phyloP scores from a whole-genome alignment of 768 basidiomycete genomes.

The Omphalotus guepiniiformis region DNA sequence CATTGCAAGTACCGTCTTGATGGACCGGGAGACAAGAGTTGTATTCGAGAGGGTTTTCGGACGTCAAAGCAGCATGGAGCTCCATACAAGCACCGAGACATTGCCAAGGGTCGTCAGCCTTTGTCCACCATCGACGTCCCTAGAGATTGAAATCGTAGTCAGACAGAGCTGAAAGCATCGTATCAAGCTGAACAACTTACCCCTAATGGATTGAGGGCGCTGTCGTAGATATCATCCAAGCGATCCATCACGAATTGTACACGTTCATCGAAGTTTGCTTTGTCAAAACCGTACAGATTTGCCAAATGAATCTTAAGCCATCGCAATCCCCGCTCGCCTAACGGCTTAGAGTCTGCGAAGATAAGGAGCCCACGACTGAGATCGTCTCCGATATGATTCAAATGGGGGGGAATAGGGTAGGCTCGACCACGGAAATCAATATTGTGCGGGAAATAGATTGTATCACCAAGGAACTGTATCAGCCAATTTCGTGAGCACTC shows the following conservation, averaged over 20 bases:
- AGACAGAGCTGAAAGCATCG: too few relatives aligned
- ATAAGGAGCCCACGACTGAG: conserved; percentile 80
- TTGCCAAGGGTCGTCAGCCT: conserved; percentile 97
- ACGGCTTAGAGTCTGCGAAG: conserved; percentile 75
- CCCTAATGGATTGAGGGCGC: conserved; percentile 73
- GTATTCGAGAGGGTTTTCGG: conserved; percentile 57
- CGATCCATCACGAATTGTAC: conserved; percentile 70
- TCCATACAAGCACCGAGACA: conserved; percentile 92
- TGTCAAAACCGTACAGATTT: conserved; percentile 92
- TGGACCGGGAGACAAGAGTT: conserved; percentile 83
- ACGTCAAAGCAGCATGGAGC: conserved; percentile 73
- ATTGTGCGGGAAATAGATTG: conserved; percentile 92
- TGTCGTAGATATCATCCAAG: conserved; percentile 76
- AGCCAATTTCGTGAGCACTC: conserved; percentile 2
- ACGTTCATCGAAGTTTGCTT: conserved; percentile 92
- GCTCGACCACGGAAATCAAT: conserved; percentile 97
- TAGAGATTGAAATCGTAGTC: conserved; percentile 19
- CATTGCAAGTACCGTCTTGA: conserved; percentile 98
- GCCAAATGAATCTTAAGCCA: conserved; percentile 97
- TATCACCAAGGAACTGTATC: conserved; percentile 87
- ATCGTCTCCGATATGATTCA: conserved; percentile 95
- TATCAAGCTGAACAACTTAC: conserved; percentile 37
- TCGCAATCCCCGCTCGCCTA: conserved; percentile 80
- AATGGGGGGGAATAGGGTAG: conserved; percentile 93
- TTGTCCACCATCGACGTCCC: conserved; percentile 84